A percentile compares a stretch with the other conserved stretches of the same genome.
Conservation (phyloP, 345 rosid genomes). For the Chamaenerion angustifolium region DNA sequence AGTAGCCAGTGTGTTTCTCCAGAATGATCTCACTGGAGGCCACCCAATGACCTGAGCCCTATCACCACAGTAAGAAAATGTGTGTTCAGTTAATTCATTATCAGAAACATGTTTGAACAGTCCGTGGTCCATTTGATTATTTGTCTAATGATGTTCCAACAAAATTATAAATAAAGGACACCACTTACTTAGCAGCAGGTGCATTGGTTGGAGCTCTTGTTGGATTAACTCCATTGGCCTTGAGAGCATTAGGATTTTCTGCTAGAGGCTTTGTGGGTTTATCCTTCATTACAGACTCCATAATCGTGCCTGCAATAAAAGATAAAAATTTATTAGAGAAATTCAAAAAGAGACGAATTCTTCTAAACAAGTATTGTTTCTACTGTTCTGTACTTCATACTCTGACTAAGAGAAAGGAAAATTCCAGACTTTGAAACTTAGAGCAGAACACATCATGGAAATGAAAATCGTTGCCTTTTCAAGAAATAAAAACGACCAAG, state of each 20-base stretch:
- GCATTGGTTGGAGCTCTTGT: slow-evolving; percentile 19
- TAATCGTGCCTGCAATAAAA: slow-evolving; percentile 1
- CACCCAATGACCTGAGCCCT: slow-evolving; percentile 79
- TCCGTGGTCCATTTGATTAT: no score
- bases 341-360: no score
- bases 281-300: slow-evolving; percentile 27
- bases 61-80: slow-evolving; percentile 4
- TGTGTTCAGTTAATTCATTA: slow-evolving; percentile 1
- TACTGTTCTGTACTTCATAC: not conserved
- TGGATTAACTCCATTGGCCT: slow-evolving; percentile 19
- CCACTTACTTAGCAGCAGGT: slow-evolving; percentile 47
- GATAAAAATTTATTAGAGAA: not conserved
- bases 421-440: not conserved
- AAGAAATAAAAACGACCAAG: no score
- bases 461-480: no score
- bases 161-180: not conserved
- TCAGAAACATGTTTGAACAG: not conserved
- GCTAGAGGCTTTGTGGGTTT: slow-evolving; percentile 14
- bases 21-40: slow-evolving; percentile 62
- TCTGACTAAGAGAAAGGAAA: not conserved
- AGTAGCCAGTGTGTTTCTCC: slow-evolving; percentile 49
- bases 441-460: not conserved
- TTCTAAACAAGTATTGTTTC: not conserved
- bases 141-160: not conserved
- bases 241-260: slow-evolving; percentile 12